These are phyloP conservation scores for Boletus coccyginus DNA, from an alignment of 768 basidiomycete genomes.

Conservation along the genomic window DNA sequence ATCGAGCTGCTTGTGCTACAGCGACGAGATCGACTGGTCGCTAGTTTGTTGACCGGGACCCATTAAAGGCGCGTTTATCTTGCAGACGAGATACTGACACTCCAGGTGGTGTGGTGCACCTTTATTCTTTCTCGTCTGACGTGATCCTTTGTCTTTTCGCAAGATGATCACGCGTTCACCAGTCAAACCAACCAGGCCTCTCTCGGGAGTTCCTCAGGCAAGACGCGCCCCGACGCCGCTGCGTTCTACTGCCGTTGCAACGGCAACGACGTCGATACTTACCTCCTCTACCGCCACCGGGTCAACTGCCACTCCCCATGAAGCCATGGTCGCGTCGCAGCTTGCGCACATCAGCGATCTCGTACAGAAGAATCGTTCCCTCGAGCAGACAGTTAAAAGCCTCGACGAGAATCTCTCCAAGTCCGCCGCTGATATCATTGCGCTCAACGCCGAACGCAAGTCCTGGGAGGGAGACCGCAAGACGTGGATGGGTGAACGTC, in stretches of 20 bases:
- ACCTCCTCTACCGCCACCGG: conserved; percentile 29
- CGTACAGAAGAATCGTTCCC: conserved; percentile 61
- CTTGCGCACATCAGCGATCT: conserved; percentile 72
- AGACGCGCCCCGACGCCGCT: conserved; percentile 21
- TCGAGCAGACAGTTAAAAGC: conserved; percentile 59
- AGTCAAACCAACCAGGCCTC: conserved; percentile 18
- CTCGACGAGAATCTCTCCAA: conserved; percentile 50
- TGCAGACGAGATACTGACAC: not conserved
- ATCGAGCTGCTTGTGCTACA: conserved; percentile 1
- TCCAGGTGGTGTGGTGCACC: not conserved
- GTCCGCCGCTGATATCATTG: conserved; percentile 24
- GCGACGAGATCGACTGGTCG: conserved; percentile 8
- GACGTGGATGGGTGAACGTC: conserved; percentile 21
- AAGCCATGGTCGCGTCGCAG: conserved; percentile 57
- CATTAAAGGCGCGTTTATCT: conserved; percentile 4
- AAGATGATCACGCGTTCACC: conserved; percentile 30
- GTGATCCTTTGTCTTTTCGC: not conserved
- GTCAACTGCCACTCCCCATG: conserved; percentile 33
- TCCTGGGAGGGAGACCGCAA: conserved; percentile 28
- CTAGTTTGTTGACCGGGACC: not conserved
- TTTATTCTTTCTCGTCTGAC: not conserved
- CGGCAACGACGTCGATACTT: conserved; percentile 26
- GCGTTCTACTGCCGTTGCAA: conserved; percentile 16
- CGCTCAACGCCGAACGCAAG: conserved; percentile 40
- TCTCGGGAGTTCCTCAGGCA: conserved; percentile 6